A percentile compares a stretch with the other conserved stretches of the same genome.
These are phyloP conservation scores for Mortierella sp. DNA, from an alignment of 371 early-diverging fungal genomes.

Conservation along the genomic window DNA sequence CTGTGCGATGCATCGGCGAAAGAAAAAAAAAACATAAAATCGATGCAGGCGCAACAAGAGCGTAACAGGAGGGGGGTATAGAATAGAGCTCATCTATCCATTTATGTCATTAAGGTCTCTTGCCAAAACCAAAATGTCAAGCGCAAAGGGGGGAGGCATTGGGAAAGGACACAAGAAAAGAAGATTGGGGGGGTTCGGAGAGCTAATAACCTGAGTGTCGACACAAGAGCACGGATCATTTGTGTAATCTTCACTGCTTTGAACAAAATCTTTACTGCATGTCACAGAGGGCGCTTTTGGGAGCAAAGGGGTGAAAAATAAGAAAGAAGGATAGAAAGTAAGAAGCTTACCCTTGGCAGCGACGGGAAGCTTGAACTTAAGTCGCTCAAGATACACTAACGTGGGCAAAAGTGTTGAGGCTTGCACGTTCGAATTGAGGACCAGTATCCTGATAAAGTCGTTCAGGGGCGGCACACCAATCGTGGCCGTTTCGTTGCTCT, in stretches of 20 bases:
- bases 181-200: slow-evolving; percentile 17
- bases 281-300: too few species aligned
- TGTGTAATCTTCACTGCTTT: neutral
- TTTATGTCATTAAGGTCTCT: slow-evolving; percentile 10
- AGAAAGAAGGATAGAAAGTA: neutral
- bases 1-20: neutral
- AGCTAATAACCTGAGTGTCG: neutral
- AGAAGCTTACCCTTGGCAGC: slow-evolving; percentile 38
- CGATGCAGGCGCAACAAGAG: neutral
- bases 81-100: slow-evolving; percentile 16
- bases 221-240: slow-evolving; percentile 19
- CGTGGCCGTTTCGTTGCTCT: slow-evolving; percentile 2
- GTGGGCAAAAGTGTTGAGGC: slow-evolving; percentile 65
- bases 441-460: slow-evolving; percentile 61
- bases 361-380: slow-evolving; percentile 51
- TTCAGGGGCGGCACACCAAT: slow-evolving; percentile 59
- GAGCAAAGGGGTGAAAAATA: too few species aligned
- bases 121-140: too few species aligned
- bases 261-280: neutral
- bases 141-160: too few species aligned
- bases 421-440: slow-evolving; percentile 64
- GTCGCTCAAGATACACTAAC: slow-evolving; percentile 63
- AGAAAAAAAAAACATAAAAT: neutral
- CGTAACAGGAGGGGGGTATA: slow-evolving; percentile 9
- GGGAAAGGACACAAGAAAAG: slow-evolving; percentile 4